Evolutionary conservation across 1,284 basidiomycete genomes (phyloP).

Genomic region (Phylloporus gajari): DNA sequence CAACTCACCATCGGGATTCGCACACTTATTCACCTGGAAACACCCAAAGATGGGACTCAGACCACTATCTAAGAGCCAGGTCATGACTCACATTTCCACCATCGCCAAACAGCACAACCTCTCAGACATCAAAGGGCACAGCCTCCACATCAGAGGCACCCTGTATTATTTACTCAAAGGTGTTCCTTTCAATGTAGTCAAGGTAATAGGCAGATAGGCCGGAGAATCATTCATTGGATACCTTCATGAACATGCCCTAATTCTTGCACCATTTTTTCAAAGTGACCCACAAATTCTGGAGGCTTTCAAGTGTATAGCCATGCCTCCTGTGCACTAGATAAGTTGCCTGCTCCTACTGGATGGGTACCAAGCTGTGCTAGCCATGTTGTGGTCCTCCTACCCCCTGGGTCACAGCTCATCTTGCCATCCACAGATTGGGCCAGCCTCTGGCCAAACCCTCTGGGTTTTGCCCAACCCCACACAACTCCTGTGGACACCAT

Average conservation of each 20-base stretch:
- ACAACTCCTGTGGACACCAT: no score
- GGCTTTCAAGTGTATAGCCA: no score
- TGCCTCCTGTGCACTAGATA: no score
- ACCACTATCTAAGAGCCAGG: neutral
- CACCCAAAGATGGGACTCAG: neutral
- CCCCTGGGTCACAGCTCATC: neutral
- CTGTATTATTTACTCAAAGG: neutral
- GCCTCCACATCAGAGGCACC: neutral
- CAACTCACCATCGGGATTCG: rapidly evolving
- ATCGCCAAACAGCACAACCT: neutral
- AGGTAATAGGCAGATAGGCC: neutral
- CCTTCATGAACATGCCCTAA: no score
- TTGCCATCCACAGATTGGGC: neutral
- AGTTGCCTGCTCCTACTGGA: neutral
- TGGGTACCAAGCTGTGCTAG: neutral
- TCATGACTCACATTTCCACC: neutral
- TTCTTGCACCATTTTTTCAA: no score
- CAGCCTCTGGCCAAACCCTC: no score
- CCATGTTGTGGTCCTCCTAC: neutral
- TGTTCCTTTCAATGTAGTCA: neutral
- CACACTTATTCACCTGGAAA: neutral
- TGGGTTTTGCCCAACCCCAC: no score
- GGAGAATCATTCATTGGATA: no score
- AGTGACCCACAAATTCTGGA: no score
- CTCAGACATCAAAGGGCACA: neutral